Conservation (phyloP, 176 grass and related monocot species). For the Hyparrhenia diplandra region DNA sequence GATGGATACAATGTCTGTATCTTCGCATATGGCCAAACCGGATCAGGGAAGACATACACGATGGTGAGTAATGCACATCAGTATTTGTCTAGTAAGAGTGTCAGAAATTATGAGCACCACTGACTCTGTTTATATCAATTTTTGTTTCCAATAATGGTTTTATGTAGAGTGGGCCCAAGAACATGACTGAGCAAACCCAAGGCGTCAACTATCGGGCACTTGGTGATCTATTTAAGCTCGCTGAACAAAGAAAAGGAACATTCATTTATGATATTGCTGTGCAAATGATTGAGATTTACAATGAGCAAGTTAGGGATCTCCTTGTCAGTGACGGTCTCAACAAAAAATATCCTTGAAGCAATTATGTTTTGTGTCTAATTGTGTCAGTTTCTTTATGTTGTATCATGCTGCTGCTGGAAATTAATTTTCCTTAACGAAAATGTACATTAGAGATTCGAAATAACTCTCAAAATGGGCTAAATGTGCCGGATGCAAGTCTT, state of each 20-base stretch:
- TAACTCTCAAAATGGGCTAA: conserved; percentile 95
- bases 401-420: neutral
- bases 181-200: conserved; percentile 79
- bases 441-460: conserved; percentile 88
- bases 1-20: conserved; percentile 99
- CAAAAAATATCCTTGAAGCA: conserved; percentile 91
- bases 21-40: conserved; percentile 99
- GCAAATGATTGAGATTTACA: conserved; percentile 99
- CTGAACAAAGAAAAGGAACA: conserved; percentile 77
- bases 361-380: conserved; percentile 26
- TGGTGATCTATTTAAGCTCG: conserved; percentile 82
- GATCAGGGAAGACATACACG: conserved; percentile 98
- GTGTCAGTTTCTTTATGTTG: conserved; percentile 12
- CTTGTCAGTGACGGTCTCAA: conserved; percentile 80
- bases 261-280: conserved; percentile 93
- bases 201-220: conserved; percentile 96
- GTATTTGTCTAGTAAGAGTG: conserved; percentile 7
- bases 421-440: conserved; percentile 68
- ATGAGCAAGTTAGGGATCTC: conserved; percentile 98
- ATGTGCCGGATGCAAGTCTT: conserved; percentile 91
- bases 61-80: conserved; percentile 52
- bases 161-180: conserved; percentile 93
- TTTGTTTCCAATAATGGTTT: conserved; percentile 13
- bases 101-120: neutral
- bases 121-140: conserved; percentile 11